Evolutionary conservation across 805 yeast genomes (phyloP).

Genomic region (Priceomyces medius): DNA sequence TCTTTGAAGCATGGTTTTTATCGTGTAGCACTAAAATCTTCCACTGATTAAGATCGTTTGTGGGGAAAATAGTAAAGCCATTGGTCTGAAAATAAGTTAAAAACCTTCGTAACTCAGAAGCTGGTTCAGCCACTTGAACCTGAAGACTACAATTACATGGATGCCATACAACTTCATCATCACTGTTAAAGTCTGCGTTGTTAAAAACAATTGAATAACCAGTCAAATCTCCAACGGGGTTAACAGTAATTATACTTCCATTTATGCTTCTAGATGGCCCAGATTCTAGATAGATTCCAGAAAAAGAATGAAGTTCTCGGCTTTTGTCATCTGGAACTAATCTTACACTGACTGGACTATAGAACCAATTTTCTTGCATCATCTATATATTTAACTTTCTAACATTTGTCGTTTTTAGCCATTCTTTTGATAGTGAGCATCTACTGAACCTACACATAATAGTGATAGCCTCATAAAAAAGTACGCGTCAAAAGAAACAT

Average conservation of each 20-base stretch:
- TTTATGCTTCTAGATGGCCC: background rate
- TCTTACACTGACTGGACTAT: slow-evolving; percentile 21
- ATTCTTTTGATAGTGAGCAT: too few species aligned
- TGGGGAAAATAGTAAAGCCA: slow-evolving; percentile 25
- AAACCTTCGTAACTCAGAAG: slow-evolving; percentile 5
- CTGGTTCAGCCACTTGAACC: slow-evolving; percentile 2
- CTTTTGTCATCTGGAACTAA: slow-evolving; percentile 16
- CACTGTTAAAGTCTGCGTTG: slow-evolving; percentile 4
- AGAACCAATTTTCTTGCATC: slow-evolving; percentile 14
- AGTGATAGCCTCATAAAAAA: background rate
- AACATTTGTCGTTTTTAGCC: too few species aligned
- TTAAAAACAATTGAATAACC: slow-evolving; percentile 11
- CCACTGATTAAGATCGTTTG: slow-evolving; percentile 9
- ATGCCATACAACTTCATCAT: slow-evolving; percentile 15
- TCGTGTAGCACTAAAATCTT: slow-evolving; percentile 6
- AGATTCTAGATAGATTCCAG: slow-evolving; percentile 21
- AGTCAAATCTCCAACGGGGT: slow-evolving; percentile 9
- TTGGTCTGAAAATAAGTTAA: slow-evolving; percentile 17
- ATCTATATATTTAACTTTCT: background rate
- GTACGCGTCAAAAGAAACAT: background rate
- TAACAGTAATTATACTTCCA: slow-evolving; percentile 17
- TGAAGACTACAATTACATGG: slow-evolving; percentile 9
- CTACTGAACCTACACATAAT: background rate
- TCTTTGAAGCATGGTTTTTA: background rate
- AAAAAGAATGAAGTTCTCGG: slow-evolving; percentile 15